phyloP scores from a whole-genome alignment of 2,329 filamentous ascomycete genomes.

The Fusarium sp. region DNA sequence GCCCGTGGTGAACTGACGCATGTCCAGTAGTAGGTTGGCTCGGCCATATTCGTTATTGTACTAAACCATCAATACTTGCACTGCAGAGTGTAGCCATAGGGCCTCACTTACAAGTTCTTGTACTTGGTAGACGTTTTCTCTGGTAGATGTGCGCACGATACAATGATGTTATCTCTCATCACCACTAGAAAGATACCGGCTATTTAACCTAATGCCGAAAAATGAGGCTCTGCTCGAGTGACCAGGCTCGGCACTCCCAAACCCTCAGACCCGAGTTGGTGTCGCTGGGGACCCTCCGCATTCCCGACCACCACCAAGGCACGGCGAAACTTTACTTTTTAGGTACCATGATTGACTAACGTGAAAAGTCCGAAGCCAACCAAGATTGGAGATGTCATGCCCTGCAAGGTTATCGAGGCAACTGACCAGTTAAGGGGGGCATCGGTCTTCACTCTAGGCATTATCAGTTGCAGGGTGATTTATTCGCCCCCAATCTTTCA shows the following conservation, averaged over 20 bases:
- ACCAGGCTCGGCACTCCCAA: not conserved
- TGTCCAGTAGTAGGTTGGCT: not conserved
- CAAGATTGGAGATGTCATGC: not conserved
- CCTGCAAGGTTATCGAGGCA: not conserved
- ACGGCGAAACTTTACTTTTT: not conserved
- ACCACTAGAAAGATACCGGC: not conserved
- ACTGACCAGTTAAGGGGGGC: not conserved
- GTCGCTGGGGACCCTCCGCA: not conserved
- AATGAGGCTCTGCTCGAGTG: not conserved
- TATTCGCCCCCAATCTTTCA: not conserved
- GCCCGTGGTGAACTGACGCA: not conserved
- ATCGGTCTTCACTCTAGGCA: not conserved
- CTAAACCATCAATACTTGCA: not conserved
- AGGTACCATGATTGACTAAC: not conserved
- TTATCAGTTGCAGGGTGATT: not conserved
- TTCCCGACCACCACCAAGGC: not conserved
- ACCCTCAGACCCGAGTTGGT: not conserved
- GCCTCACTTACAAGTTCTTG: not conserved
- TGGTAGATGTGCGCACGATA: not conserved
- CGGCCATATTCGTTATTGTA: not conserved
- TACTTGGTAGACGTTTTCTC: not conserved
- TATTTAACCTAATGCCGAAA: not conserved
- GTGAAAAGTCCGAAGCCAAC: not conserved
- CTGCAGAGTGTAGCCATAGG: not conserved
- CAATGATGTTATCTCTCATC: not conserved